Conservation (phyloP, 768 basidiomycete genomes). For the Glaciozyma antarctica region DNA sequence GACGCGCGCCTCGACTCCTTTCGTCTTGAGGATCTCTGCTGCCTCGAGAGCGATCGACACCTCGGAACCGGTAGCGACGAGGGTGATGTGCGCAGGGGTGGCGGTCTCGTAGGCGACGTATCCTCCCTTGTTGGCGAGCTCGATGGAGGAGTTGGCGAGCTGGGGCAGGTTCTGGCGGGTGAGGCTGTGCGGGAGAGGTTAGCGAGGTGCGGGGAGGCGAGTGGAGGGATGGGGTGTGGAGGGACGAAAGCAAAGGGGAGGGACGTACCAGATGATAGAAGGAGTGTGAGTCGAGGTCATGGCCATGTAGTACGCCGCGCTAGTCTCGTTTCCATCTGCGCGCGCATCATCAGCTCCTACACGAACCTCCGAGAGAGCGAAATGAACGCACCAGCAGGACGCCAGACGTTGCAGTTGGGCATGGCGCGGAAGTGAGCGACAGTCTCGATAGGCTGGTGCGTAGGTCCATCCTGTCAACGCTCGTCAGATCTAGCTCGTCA, state of each 20-base stretch:
- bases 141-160: slow-evolving; percentile 75
- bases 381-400: slow-evolving; percentile 6
- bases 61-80: slow-evolving; percentile 83
- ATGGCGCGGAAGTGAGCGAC: slow-evolving; percentile 74
- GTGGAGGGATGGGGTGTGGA: too few relatives aligned
- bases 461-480: slow-evolving; percentile 63
- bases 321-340: slow-evolving; percentile 95
- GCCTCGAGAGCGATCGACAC: slow-evolving; percentile 80
- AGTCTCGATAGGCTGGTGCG: slow-evolving; percentile 90
- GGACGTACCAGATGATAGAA: slow-evolving; percentile 50
- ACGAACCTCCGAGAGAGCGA: too few relatives aligned
- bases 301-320: slow-evolving; percentile 75
- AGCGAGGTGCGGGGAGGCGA: slow-evolving; percentile 38
- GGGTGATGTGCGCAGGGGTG: slow-evolving; percentile 62
- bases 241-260: slow-evolving; percentile 38
- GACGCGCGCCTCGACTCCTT: slow-evolving; percentile 70
- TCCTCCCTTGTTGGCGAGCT: slow-evolving; percentile 71
- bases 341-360: background rate
- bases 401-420: slow-evolving; percentile 75
- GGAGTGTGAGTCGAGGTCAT: slow-evolving; percentile 66
- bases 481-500: slow-evolving; percentile 51
- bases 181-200: slow-evolving; percentile 12
- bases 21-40: slow-evolving; percentile 61
- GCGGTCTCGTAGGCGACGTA: slow-evolving; percentile 78
- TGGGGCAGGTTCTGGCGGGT: slow-evolving; percentile 90